phyloP scores from a whole-genome alignment of 2,329 filamentous ascomycete genomes.

The Trichoderma breve region DNA sequence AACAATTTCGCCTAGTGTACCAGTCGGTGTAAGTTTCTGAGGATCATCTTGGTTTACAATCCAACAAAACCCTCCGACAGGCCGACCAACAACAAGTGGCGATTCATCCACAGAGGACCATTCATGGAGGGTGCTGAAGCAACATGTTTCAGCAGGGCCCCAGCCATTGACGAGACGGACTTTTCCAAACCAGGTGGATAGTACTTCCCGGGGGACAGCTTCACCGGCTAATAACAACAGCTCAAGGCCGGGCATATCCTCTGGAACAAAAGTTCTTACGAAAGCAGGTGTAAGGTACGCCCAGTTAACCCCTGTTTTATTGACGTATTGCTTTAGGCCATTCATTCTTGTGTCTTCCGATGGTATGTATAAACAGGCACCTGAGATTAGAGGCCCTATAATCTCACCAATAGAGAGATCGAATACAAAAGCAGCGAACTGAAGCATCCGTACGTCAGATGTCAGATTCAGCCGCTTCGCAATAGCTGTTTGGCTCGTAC shows the following conservation, averaged over 20 bases:
- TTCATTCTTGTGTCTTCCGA: constrained; percentile 18
- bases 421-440: constrained; percentile 22
- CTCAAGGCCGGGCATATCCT: neutral
- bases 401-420: constrained; percentile 22
- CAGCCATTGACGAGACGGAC: constrained; percentile 40
- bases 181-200: constrained; percentile 22
- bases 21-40: constrained; percentile 25
- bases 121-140: constrained; percentile 23
- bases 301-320: neutral
- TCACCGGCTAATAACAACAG: constrained; percentile 18
- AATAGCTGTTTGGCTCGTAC: constrained; percentile 2
- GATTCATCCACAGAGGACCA: neutral
- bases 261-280: neutral
- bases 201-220: neutral
- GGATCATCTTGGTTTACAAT: constrained; percentile 25
- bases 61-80: constrained; percentile 23
- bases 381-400: constrained; percentile 7
- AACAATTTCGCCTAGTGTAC: constrained; percentile 32
- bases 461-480: neutral
- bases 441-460: neutral
- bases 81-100: constrained; percentile 12
- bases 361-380: constrained; percentile 26
- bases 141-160: constrained; percentile 42
- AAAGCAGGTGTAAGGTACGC: constrained; percentile 13
- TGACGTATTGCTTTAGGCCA: constrained; percentile 12